Conservation (phyloP, 2,329 filamentous ascomycete species). For the Fusarium xylarioides region DNA sequence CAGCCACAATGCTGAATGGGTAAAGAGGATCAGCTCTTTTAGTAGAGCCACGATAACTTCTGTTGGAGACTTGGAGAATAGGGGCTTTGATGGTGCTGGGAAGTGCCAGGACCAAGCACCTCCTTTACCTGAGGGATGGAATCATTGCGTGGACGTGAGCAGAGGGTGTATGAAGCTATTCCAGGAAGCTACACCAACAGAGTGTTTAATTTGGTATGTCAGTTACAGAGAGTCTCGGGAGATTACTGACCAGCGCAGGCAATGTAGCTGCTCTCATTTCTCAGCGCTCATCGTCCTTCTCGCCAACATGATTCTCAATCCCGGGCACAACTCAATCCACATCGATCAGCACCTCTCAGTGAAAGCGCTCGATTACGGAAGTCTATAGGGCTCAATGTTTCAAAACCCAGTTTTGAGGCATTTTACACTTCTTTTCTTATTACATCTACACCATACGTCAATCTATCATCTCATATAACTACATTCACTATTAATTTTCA, state of each 20-base stretch:
- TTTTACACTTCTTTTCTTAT: too few relatives aligned
- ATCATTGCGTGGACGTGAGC: slow-evolving; percentile 46
- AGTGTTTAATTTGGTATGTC: slow-evolving; percentile 47
- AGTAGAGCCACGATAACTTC: slow-evolving; percentile 29
- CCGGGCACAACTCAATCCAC: slow-evolving; percentile 36
- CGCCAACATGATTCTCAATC: slow-evolving; percentile 46
- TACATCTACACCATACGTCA: too few relatives aligned
- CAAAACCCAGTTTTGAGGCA: too few relatives aligned
- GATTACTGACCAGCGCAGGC: slow-evolving; percentile 23
- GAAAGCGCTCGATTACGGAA: slow-evolving; percentile 42
- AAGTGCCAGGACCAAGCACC: slow-evolving; percentile 10
- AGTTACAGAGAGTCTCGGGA: fast-evolving
- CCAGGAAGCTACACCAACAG: slow-evolving; percentile 41
- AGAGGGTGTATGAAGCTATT: slow-evolving; percentile 49
- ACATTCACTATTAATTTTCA: too few relatives aligned
- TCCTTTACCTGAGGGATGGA: slow-evolving; percentile 45
- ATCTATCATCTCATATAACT: too few relatives aligned
- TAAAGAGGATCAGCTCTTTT: slow-evolving; percentile 45
- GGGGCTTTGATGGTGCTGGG: background rate
- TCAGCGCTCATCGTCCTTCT: slow-evolving; percentile 48
- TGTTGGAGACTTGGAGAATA: slow-evolving; percentile 34
- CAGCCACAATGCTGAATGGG: slow-evolving; percentile 50
- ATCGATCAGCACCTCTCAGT: slow-evolving; percentile 44
- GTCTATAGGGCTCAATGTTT: too few relatives aligned
- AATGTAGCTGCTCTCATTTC: slow-evolving; percentile 46